These are phyloP conservation scores for Epipyxis sp. DNA, from an alignment of 108 stramenopile species.

Conservation along the genomic window DNA sequence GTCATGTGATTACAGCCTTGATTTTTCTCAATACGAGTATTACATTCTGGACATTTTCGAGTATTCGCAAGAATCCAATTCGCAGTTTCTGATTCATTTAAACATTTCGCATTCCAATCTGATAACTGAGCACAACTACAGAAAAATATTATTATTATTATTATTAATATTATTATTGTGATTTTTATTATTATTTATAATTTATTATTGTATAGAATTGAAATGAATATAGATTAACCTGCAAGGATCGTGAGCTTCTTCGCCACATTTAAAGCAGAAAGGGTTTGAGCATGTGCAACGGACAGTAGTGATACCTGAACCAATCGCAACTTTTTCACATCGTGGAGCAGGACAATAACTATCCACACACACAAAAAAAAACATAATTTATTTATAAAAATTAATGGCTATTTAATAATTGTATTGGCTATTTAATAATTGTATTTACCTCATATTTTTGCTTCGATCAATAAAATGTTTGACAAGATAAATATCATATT, in stretches of 20 bases:
- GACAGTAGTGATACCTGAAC: conserved; percentile 47
- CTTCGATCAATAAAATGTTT: conserved; percentile 86
- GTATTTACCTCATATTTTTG: conserved; percentile 78
- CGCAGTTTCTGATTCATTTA: conserved; percentile 32
- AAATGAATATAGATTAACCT: too few relatives aligned
- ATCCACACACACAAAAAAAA: too few relatives aligned
- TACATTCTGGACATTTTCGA: conserved; percentile 63
- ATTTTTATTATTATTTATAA: too few relatives aligned
- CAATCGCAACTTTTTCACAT: conserved; percentile 83
- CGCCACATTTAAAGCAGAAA: conserved; percentile 88
- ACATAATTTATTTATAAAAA: too few relatives aligned
- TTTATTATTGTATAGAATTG: too few relatives aligned
- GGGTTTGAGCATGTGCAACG: conserved; percentile 61
- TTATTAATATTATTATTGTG: too few relatives aligned
- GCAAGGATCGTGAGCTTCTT: conserved; percentile 88
- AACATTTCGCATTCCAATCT: conserved; percentile 11
- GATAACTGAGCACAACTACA: conserved; percentile 4
- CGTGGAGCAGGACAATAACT: conserved; percentile 94
- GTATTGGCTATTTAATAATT: too few relatives aligned
- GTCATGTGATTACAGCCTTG: conserved; percentile 75
- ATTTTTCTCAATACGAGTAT: conserved; percentile 66
- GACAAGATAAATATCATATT: conserved; percentile 72
- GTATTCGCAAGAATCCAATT: conserved; percentile 70
- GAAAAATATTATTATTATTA: conserved; percentile 18
- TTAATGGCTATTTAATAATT: too few relatives aligned